Conservation (phyloP, 768 basidiomycete species). For the Exidia glandulosa region DNA sequence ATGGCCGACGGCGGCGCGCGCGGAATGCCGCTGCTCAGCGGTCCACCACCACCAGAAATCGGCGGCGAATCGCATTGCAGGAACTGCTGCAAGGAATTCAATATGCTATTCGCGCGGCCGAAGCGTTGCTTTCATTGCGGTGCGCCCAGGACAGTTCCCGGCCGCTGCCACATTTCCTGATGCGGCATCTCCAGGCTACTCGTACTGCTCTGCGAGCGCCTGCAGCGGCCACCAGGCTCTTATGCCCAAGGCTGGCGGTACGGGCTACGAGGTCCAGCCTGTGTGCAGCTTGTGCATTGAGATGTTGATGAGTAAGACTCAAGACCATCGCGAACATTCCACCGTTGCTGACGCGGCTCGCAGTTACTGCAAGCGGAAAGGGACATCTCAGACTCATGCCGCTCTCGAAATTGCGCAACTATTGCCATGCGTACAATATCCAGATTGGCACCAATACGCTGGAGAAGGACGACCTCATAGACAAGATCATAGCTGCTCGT, state of each 20-base stretch:
- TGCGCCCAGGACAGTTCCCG: slow-evolving; percentile 21
- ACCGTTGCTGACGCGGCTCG: slow-evolving; percentile 1
- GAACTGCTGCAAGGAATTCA: slow-evolving; percentile 68
- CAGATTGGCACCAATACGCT: slow-evolving; percentile 39
- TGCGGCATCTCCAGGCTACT: slow-evolving; percentile 37
- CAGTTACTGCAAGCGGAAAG: slow-evolving; percentile 62
- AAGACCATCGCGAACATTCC: neutral
- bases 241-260: slow-evolving; percentile 47
- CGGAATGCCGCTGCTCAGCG: slow-evolving; percentile 64
- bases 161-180: neutral
- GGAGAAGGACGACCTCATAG: slow-evolving; percentile 72
- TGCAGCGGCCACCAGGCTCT: slow-evolving; percentile 71
- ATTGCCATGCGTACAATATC: slow-evolving; percentile 61
- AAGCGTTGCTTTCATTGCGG: slow-evolving; percentile 69
- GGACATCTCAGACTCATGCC: slow-evolving; percentile 44
- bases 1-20: slow-evolving; percentile 4
- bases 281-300: slow-evolving; percentile 74
- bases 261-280: slow-evolving; percentile 51
- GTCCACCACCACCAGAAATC: slow-evolving; percentile 37
- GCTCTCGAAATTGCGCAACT: slow-evolving; percentile 53
- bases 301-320: slow-evolving; percentile 44
- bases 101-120: slow-evolving; percentile 49
- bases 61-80: slow-evolving; percentile 36
- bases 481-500: slow-evolving; percentile 38
- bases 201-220: slow-evolving; percentile 45